Evolutionary conservation across 2,329 filamentous ascomycete species (phyloP), one percentile per base, ranked within the genome.

Genomic region (Tricladium varicosporioides): DNA sequence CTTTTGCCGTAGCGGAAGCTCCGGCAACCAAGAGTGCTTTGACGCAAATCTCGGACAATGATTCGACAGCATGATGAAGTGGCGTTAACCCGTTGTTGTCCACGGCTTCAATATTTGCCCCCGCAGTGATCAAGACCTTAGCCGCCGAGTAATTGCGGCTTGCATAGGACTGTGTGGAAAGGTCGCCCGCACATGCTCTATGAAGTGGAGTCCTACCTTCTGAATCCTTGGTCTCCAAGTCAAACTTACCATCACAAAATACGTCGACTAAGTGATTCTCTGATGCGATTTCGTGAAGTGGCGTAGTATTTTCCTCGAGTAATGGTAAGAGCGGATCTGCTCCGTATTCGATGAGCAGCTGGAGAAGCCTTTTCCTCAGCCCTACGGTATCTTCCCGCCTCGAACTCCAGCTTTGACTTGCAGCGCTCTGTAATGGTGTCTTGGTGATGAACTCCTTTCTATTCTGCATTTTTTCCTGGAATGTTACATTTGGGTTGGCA

Each of bases 11-110:
- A 8, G 27, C 19, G 13, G 48, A 48, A 16, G 49, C 49, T 15
- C 54, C 54, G 13, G 19, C 19, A 14, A 27, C 44, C 14, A 53
- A 19, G 10, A 56, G 31, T 18, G 47, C 22, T 10, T 32, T 52
- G 40, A 43, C 42, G 14, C 16, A 19, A 13, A 8, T n/a, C n/a
- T 46, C 15, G 3, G 36, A n/a, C 11, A 11, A 11, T 9, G 31
- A 18, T 22, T 36, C 5, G n/a, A 22, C 11, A n/a, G 43, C 43
- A 11, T 50, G 18, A 16, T 59, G 57, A 2, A 61, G 46, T 14
- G 54, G 46, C 5, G 48, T 59, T 46, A 43, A 51, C 15, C 60
- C 54, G n/a, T 40, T 51, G 18, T 48, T 47, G 36, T 61, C 57
- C 15, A 42, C 27, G 18, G 57, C 54, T 19, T 57, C 16, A 11